These are phyloP conservation scores for Raphanus sativus DNA, from an alignment of 345 rosid species.

Conservation along the genomic window DNA sequence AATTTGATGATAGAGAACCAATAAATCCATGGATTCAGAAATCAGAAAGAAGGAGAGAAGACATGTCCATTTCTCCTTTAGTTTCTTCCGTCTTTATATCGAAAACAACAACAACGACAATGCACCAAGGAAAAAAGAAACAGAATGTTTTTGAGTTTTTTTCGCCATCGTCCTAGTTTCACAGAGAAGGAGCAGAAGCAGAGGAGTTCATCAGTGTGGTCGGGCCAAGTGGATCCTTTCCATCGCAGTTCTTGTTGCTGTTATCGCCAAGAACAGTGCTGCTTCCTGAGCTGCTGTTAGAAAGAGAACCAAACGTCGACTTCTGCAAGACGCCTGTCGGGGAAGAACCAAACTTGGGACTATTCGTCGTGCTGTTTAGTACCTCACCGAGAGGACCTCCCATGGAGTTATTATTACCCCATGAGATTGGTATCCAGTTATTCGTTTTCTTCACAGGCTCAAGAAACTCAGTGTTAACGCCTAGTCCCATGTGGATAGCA, in stretches of 20 bases:
- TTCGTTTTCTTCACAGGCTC: constrained; percentile 34
- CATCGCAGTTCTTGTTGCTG: constrained; percentile 44
- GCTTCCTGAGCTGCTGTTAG: constrained; percentile 86
- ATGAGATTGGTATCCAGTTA: constrained; percentile 50
- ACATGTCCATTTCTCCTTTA: constrained; percentile 22
- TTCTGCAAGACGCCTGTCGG: constrained; percentile 84
- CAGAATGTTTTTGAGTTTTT: constrained; percentile 17
- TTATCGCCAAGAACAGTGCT: constrained; percentile 44
- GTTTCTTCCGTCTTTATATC: constrained; percentile 37
- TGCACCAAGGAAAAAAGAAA: constrained; percentile 5
- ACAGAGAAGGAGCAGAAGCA: constrained; percentile 18
- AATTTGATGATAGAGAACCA: constrained; percentile 16
- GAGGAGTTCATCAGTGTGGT: constrained; percentile 31
- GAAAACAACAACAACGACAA: constrained; percentile 23
- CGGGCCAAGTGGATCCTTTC: constrained; percentile 26
- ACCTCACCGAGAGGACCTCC: constrained; percentile 77
- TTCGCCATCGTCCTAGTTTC: constrained; percentile 11
- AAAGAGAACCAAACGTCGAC: constrained; percentile 60
- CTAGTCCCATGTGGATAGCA: constrained; percentile 42
- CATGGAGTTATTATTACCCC: constrained; percentile 54
- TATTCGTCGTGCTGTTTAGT: constrained; percentile 44
- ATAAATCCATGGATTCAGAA: constrained; percentile 33
- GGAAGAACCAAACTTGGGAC: constrained; percentile 59
- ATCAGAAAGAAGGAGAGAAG: constrained; percentile 18
- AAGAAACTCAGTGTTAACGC: constrained; percentile 33